phyloP scores from a whole-genome alignment of 1,139 yeast species.

The Taphrina pruni region DNA sequence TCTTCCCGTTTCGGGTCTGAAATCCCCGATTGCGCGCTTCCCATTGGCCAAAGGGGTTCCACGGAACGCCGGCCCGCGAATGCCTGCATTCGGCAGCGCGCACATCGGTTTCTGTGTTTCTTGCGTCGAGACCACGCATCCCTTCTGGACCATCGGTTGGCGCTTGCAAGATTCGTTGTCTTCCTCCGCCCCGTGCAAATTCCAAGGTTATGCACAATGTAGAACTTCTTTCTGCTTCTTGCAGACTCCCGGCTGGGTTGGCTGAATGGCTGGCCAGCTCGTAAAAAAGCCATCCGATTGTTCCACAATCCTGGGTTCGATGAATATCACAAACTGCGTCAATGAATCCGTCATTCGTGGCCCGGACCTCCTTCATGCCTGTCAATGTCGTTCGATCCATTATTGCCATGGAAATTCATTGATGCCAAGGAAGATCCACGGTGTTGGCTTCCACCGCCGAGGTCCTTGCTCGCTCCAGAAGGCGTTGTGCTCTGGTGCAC shows the following conservation, averaged over 20 bases:
- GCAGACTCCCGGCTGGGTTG: no score
- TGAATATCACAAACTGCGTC: neutral
- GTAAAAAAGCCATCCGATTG: neutral
- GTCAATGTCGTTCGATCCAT: neutral
- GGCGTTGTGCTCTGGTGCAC: no score
- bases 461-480: no score
- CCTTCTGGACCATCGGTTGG: neutral
- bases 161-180: no score
- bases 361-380: conserved; percentile 1
- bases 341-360: neutral
- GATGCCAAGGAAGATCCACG: neutral
- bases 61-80: neutral
- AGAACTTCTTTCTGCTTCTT: no score
- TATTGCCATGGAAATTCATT: neutral
- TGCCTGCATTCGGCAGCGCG: neutral
- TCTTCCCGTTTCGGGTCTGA: neutral
- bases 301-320: neutral
- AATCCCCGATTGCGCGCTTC: conserved; percentile 1
- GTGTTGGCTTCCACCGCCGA: no score
- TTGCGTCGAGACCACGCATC: neutral
- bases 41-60: neutral
- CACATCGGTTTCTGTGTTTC: neutral
- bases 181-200: no score
- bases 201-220: no score
- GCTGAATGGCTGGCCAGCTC: no score